Base-by-base conservation (phyloP, 768 basidiomycete genomes). In the Lactarius deliciosus region DNA sequence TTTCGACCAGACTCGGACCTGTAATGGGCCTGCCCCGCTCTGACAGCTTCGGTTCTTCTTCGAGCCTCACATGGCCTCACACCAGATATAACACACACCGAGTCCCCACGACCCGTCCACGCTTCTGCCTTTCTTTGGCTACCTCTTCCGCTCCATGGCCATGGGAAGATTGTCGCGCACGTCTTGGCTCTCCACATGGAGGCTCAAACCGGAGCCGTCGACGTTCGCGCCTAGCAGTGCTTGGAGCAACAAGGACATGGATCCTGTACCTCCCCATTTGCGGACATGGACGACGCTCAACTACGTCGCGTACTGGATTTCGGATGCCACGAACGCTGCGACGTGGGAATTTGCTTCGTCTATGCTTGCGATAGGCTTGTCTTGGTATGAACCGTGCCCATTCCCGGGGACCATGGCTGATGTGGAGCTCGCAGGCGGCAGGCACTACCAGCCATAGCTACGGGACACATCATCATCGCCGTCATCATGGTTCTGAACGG, bases 171-270 rank as follows among this genome's bases (percentile, higher is more conserved):
- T 32, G 5, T 40, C 53, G 6, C n/a, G 10, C 28, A n/a, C 28
- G 28, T 56, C 34, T 64, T 34, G n/a, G 28, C n/a, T 67, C 53
- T 78, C 80, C 13, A 71, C 72, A 30, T 86, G 84, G 86, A 78
- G 76, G 16, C 80, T 88, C 43, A 78, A 84, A 70, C 80, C 83
- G 11, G 80, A 82, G 61, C 74, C 80, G 47, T 82, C 82, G 25
- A 83, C 81, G 30, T 86, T 88, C 71, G 89, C 86, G 5, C 82
- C 85, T 10, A 81, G 73, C 55, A 80, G 81, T 68, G 78, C 80
- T 74, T 90, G 88, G 88, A 81, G 79, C 68, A 92, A 92, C 75
- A 83, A 83, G 69, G 90, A 90, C 72, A 90, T 91, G 86, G 90
- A 90, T 68, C 89, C 89, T 6, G 88, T 90, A 13, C 86, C 87